Evolutionary conservation across 805 yeast species (phyloP), one percentile per base, ranked within the genome.

Genomic region (Debaryomyces hansenii): DNA sequence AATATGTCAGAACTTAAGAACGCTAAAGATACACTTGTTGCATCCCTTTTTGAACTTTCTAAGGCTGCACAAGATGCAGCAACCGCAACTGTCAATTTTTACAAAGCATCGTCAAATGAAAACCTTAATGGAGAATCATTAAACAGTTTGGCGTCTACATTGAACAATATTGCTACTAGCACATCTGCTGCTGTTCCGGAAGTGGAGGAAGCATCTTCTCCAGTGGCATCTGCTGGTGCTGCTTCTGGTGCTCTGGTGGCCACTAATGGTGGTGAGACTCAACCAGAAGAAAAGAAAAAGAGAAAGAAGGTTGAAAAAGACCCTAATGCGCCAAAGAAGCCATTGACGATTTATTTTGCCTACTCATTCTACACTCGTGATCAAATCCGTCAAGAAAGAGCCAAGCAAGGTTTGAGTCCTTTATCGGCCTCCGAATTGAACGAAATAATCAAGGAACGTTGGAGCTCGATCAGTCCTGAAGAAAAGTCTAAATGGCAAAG

Each of bases 261-360:
- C 16, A 57, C 51, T 29, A 45, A 52, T 10, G 39, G 35, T 34
- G 41, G 50, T 29, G 49, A 42, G 21, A 52, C 58, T n/a, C 51
- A 57, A 2, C 37, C 37, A 16, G 37, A 44, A 38, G 75, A 74
- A 64, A 74, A 72, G 54, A 67, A 65, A 47, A 84, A 80, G 68
- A 81, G 79, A 58, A 73, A 70, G 58, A 76, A 74, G 57, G 71
- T 63, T 33, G 75, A 69, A 44, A 74, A 69, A 56, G 98, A 92
- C 67, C 97, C 97, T 43, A 85, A 87, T 59, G 97, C 96, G 38
- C 99, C 99, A 49, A 90, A 88, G 76, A 90, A 90, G 60, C 98
- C 99, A 12, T 74, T 89, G 60, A 90, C 97, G 18, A 86, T 88
- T 38, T 91, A 83, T 72, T 87, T 92, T 66, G 75, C 76, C 36